Evolutionary conservation across 2,329 filamentous ascomycete genomes (phyloP), one percentile per base, ranked within the genome.

Genomic region (Ceratocystis eucalypticola): DNA sequence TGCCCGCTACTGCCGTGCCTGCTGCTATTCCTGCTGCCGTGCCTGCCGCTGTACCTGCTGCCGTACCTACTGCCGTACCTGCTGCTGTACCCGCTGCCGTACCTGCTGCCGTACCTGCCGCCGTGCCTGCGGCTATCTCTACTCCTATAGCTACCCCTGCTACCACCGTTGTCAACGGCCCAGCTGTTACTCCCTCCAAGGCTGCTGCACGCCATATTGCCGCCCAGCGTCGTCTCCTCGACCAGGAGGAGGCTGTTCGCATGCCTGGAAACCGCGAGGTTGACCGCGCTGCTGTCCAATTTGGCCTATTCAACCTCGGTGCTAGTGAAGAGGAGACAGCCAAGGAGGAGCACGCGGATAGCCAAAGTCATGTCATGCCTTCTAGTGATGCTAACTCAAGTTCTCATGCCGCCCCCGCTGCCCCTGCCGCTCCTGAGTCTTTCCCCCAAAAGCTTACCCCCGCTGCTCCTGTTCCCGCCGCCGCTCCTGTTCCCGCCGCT

Each of bases 191-290:
- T 17, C 63, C 87, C 15, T 71, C 83, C 68, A 78, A 85, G 72
- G 75, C 83, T 69, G 78, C 83, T 28, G 79, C 80, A 68, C 88
- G 93, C 69, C 86, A 85, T 65, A 84, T 90, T 22, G 92, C 87
- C 77, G 91, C 88, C 76, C 88, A 95, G 75, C 86, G 93, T 70
- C 88, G 91, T 72, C 83, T 96, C 65, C 81, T 96, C 72, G 92
- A 97, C 72, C 94, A 99, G 74, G 92, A 96, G 76, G 94, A 99
- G 78, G 91, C 94, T 68, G 94, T 99, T 50, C 91, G 96, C 70
- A 96, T 99, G 93, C 94, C 94, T 59, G 91, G 90, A 68, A 96
- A 96, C 79, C 91, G 94, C 71, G 92, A 94, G 65, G 88, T 99
- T 33, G 93, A 97, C 74, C 87, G 91, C 72, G 85, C 93, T 70